A percentile compares a stretch with the other conserved stretches of the same genome.
Conservation (phyloP, 805 yeast genomes). For the Starmerella sp. region DNA sequence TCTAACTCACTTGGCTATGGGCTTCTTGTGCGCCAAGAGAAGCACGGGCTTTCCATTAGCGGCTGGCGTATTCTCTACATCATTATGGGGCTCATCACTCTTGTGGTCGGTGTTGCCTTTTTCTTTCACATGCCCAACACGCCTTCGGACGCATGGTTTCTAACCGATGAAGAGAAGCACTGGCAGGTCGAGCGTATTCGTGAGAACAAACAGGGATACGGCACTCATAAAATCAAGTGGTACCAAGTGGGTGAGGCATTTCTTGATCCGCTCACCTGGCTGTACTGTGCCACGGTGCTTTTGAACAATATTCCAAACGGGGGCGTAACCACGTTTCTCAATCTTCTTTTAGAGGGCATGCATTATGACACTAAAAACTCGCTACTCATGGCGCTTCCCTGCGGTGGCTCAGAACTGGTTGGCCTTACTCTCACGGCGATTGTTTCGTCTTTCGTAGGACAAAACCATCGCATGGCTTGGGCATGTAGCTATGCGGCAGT, state of each 20-base stretch:
- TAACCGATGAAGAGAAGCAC: conserved; percentile 35
- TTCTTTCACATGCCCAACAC: conserved; percentile 45
- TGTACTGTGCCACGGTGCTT: conserved; percentile 35
- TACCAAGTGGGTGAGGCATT: conserved; percentile 44
- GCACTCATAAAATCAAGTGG: conserved; percentile 43
- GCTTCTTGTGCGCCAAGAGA: conserved; percentile 8
- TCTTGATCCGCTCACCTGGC: conserved; percentile 41
- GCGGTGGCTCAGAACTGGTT: conserved; percentile 36
- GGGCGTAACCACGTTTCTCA: conserved; percentile 41
- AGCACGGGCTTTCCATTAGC: conserved; percentile 25
- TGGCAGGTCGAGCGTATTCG: conserved; percentile 44
- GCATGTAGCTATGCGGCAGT: conserved; percentile 8
- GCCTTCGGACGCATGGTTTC: conserved; percentile 34
- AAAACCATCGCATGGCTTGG: conserved; percentile 11
- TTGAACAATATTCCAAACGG: conserved; percentile 42
- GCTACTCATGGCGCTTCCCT: conserved; percentile 34
- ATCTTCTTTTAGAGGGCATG: conserved; percentile 37
- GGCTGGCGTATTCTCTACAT: conserved; percentile 55
- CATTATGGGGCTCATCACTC: conserved; percentile 48
- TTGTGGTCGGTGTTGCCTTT: conserved; percentile 40
- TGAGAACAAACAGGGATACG: conserved; percentile 47
- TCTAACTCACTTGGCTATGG: conserved; percentile 24
- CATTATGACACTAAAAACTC: conserved; percentile 34
- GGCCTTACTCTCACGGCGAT: conserved; percentile 12
- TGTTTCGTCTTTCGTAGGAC: conserved; percentile 2